Percentiles rank a stretch among this genome's conserved stretches.
Evolutionary conservation across 164 flowering plant species (phyloP).

Genomic region (Stephania yunnanensis): DNA sequence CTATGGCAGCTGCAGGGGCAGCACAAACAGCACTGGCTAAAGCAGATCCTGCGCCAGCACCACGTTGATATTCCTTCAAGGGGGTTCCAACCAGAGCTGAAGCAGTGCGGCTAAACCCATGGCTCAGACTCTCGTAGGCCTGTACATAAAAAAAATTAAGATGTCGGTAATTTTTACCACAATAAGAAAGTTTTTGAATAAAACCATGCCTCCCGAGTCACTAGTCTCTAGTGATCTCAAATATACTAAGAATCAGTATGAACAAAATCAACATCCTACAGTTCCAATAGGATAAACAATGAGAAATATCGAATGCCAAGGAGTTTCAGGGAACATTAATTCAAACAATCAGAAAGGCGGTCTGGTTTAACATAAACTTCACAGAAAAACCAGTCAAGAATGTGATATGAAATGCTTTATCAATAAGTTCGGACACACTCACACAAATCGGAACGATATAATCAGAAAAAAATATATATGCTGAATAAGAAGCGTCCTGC

Average conservation of each 20-base stretch:
- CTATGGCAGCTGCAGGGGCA: constrained; percentile 87
- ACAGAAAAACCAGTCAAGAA: neutral
- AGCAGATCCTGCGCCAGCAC: constrained; percentile 84
- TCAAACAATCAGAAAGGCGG: neutral
- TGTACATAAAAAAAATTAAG: constrained; percentile 20
- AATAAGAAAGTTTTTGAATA: neutral
- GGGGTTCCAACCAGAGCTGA: constrained; percentile 79
- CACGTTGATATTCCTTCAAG: constrained; percentile 69
- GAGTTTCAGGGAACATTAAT: neutral
- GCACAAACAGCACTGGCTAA: constrained; percentile 74
- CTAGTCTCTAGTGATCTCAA: neutral
- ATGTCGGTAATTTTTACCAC: neutral
- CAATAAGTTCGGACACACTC: neutral
- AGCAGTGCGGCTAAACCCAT: constrained; percentile 81
- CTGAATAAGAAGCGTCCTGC: neutral
- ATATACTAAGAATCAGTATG: neutral
- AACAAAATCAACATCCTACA: neutral
- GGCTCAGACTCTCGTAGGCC: constrained; percentile 85
- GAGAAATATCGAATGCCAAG: neutral
- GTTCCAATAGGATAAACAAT: neutral
- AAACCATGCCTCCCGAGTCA: neutral
- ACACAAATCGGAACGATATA: neutral
- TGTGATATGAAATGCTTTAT: neutral
- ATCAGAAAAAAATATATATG: neutral
- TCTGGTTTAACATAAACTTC: neutral